A percentile compares a stretch with the other conserved stretches of the same genome.
These are phyloP conservation scores for Ophiocordyceps camponoti-saundersi DNA, from an alignment of 2,329 filamentous ascomycete species.

Conservation along the genomic window DNA sequence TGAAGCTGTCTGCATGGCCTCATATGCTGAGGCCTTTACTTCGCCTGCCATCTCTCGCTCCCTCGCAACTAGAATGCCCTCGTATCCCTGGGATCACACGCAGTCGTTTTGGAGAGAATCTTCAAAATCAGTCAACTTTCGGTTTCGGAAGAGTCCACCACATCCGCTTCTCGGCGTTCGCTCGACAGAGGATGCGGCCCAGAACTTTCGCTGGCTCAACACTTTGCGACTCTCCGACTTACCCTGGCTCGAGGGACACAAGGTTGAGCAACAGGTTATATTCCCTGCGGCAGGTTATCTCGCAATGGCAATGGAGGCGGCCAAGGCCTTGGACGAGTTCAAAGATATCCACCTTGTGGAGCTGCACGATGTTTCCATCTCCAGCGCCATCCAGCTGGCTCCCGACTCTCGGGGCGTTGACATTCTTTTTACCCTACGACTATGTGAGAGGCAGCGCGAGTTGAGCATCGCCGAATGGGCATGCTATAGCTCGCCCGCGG, in stretches of 20 bases:
- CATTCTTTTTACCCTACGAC: background rate
- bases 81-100: conserved; percentile 23
- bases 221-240: conserved; percentile 6
- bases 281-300: conserved; percentile 21
- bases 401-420: background rate
- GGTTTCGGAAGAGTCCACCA: conserved; percentile 1
- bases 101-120: conserved; percentile 12
- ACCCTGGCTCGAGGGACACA: conserved; percentile 15
- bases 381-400: background rate
- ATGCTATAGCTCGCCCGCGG: background rate
- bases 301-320: conserved; percentile 11
- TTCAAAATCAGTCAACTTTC: conserved; percentile 2
- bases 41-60: background rate
- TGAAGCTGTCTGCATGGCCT: conserved; percentile 1
- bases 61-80: conserved; percentile 10
- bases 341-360: background rate
- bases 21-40: background rate
- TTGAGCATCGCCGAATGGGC: background rate
- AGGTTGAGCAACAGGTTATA: conserved; percentile 9
- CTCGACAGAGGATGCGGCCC: background rate
- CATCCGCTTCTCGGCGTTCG: conserved; percentile 12
- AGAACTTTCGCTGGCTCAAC: conserved; percentile 7
- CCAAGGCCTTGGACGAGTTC: background rate
- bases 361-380: background rate
- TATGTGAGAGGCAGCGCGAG: background rate